Evolutionary conservation across 345 rosid species (phyloP), one percentile per base, ranked within the genome.

Genomic region (Aquilaria yunnanensis): DNA sequence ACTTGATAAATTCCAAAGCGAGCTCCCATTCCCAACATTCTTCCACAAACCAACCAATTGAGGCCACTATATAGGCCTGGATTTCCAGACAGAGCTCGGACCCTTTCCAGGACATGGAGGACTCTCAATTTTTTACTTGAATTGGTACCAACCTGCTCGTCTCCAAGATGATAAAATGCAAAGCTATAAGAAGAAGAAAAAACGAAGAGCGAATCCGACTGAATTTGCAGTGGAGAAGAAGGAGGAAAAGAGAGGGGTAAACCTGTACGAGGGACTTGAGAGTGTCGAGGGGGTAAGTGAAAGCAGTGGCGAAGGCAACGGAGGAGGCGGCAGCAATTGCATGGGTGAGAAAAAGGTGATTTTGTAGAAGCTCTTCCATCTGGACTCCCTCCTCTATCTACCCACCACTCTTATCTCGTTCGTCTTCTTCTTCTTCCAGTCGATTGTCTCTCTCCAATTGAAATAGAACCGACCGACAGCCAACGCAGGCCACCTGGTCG

Each of bases 1-100:
- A 88, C 77, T 77, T 93, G 97, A 72, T 86, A 93, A 47, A 75
- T 71, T 51, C 98, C 97, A 67, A 93, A 93, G 43, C 96, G 87
- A 64, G 84, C 79, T 63, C 92, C 97, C 49, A 86, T 10, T 37
- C 95, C 87, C 3, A 83, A 77, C 48, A 73, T 78, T 73, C 92
- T 90, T 49, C 89, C 96, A 43, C 81, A 56, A 7, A 76, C 80
- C 66, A 80, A 79, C 85, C 84, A 84, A 57, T 83, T 88, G 70
- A 86, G 72, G 59, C 97, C 97, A 67, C 77, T 82, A 64, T 80
- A 93, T n/a, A 90, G 70, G 75, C 97, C 98, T 90, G 64, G 61
- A 73, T 56, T 69, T 47, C 96, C 96, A 47, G 96, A 90, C 47
- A 83, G 55, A 60, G 82, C 55, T 52, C 65, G 72, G 69, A 90